Conservation (phyloP, 352 stramenopile species). For the Pilasporangium apinafurcum region DNA sequence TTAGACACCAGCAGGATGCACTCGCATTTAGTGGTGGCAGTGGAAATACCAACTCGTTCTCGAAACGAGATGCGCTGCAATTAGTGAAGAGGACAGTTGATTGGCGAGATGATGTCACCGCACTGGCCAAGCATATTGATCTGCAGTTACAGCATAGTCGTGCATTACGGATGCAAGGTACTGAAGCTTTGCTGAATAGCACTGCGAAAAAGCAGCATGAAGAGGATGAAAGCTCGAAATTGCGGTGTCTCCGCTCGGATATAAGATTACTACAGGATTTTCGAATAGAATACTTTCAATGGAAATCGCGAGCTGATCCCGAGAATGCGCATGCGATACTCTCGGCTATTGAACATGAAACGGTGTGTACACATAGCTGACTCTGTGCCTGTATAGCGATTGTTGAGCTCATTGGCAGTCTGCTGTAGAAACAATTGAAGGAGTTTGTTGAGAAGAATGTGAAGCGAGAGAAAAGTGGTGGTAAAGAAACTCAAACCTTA, state of each 20-base stretch:
- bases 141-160: constrained; percentile 67
- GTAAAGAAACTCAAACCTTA: constrained; percentile 24
- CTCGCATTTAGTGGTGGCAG: constrained; percentile 8
- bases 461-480: constrained; percentile 57
- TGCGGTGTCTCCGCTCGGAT: constrained; percentile 55
- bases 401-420: not conserved
- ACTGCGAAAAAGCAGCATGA: constrained; percentile 34
- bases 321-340: constrained; percentile 4
- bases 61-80: constrained; percentile 37
- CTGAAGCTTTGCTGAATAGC: constrained; percentile 38
- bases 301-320: constrained; percentile 12
- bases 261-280: constrained; percentile 57
- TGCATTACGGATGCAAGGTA: constrained; percentile 44
- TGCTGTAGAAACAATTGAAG: constrained; percentile 35
- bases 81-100: constrained; percentile 48
- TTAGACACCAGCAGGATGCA: constrained; percentile 44
- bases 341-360: constrained; percentile 21
- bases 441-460: constrained; percentile 49
- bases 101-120: constrained; percentile 68
- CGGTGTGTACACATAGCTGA: constrained; percentile 13
- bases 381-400: not conserved
- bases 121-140: constrained; percentile 68
- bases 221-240: constrained; percentile 39
- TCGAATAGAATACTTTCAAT: constrained; percentile 30
- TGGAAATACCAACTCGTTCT: constrained; percentile 2